These are phyloP conservation scores for Macaranga tanarius DNA, from an alignment of 441 rosid species.

Conservation along the genomic window DNA sequence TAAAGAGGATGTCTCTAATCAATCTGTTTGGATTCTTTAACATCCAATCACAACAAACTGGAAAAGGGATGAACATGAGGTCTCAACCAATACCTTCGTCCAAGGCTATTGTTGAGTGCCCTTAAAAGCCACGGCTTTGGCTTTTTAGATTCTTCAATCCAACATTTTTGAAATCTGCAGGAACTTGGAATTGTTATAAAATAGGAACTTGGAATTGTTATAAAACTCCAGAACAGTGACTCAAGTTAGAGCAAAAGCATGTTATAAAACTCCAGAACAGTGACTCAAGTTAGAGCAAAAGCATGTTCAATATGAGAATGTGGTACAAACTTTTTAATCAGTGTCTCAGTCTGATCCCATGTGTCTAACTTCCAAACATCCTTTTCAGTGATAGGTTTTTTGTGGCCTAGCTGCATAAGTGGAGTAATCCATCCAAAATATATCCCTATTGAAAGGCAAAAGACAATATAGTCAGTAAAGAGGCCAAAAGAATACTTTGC, in stretches of 20 bases:
- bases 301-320: constrained; percentile 22
- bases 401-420: constrained; percentile 79
- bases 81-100: constrained; percentile 57
- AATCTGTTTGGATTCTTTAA: background rate
- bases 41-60: constrained; percentile 4
- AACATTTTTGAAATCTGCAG: constrained; percentile 73
- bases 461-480: constrained; percentile 16
- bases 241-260: constrained; percentile 11
- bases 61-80: constrained; percentile 13
- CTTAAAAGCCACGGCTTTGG: constrained; percentile 84
- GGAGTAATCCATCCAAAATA: constrained; percentile 93
- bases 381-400: constrained; percentile 79
- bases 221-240: constrained; percentile 11
- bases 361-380: constrained; percentile 94
- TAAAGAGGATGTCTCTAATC: background rate
- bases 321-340: constrained; percentile 52
- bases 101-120: constrained; percentile 73
- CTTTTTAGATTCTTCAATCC: constrained; percentile 75
- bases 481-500: background rate
- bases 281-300: constrained; percentile 5
- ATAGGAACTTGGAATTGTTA: too few species aligned
- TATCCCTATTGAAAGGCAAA: constrained; percentile 48
- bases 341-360: constrained; percentile 86
- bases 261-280: constrained; percentile 12
- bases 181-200: constrained; percentile 16